Evolutionary conservation across 208 protist species (phyloP).

Genomic region (Perkinsela sp.): DNA sequence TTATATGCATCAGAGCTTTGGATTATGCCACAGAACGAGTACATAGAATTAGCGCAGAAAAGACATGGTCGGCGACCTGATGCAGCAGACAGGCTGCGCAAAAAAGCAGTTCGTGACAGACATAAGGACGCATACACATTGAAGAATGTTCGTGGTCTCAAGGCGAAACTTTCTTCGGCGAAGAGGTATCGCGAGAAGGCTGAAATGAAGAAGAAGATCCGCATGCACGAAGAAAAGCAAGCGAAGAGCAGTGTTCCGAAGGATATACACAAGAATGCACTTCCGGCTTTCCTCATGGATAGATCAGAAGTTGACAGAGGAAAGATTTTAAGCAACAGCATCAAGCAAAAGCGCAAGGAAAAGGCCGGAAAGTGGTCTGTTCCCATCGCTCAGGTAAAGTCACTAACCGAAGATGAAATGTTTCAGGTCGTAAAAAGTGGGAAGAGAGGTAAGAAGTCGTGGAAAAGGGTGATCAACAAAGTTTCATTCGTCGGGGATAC

Average conservation of each 20-base stretch:
- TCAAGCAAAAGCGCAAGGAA: conserved; percentile 99
- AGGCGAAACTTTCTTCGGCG: conserved; percentile 93
- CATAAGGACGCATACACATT: conserved; percentile 77
- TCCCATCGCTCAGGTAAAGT: conserved; percentile 93
- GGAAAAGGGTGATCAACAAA: conserved; percentile 99
- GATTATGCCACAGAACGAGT: conserved; percentile 92
- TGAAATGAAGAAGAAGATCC: conserved; percentile 96
- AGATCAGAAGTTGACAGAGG: conserved; percentile 77
- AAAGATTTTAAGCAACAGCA: conserved; percentile 94
- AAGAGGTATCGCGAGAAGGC: conserved; percentile 95
- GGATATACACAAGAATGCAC: conserved; percentile 72
- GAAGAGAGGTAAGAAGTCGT: conserved; percentile 80
- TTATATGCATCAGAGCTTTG: too few relatives aligned
- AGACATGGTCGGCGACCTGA: conserved; percentile 88
- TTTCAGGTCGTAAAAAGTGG: conserved; percentile 87
- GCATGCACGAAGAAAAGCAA: conserved; percentile 83
- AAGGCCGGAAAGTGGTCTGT: conserved; percentile 99
- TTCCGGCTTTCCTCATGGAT: conserved; percentile 98
- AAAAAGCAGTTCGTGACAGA: conserved; percentile 80
- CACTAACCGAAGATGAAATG: conserved; percentile 94
- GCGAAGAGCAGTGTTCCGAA: conserved; percentile 72
- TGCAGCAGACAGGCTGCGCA: conserved; percentile 86
- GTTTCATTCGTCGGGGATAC: conserved; percentile 95
- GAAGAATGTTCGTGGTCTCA: conserved; percentile 81
- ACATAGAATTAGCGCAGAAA: conserved; percentile 94